Percentiles rank a stretch among this genome's conserved stretches.
Conservation (phyloP, 306 rosid genomes). For the Glycine latifolia region DNA sequence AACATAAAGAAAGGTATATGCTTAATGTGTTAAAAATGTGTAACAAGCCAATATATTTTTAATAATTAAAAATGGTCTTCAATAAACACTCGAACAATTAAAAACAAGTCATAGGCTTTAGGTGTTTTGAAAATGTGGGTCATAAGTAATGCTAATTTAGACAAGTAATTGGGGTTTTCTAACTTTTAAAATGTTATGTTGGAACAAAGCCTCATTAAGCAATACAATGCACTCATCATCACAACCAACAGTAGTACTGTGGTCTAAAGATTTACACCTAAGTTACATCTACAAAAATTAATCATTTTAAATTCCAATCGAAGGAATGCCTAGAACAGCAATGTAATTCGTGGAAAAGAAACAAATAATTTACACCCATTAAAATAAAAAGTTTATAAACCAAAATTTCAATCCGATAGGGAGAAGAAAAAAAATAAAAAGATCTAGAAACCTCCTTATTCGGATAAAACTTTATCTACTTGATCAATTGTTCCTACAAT, state of each 20-base stretch:
- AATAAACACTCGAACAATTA: background rate
- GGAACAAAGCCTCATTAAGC: background rate
- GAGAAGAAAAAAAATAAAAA: conserved; percentile 7
- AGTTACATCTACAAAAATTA: conserved; percentile 30
- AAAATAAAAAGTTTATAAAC: too few species aligned
- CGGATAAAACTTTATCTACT: conserved; percentile 1
- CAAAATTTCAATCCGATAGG: background rate
- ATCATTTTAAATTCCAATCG: conserved; percentile 12
- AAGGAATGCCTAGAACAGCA: conserved; percentile 9
- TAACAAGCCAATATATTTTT: background rate
- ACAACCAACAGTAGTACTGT: conserved; percentile 10
- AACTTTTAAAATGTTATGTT: background rate
- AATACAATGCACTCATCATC: background rate
- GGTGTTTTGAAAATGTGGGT: conserved; percentile 9
- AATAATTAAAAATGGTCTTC: background rate
- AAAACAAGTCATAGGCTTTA: background rate
- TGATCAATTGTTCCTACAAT: conserved; percentile 1
- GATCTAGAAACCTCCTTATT: conserved; percentile 30
- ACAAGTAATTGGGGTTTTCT: conserved; percentile 15
- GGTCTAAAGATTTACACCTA: conserved; percentile 56
- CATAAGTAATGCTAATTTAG: conserved; percentile 15
- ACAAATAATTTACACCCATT: background rate
- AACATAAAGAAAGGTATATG: background rate
- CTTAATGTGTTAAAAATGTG: background rate
- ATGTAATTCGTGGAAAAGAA: background rate